These are phyloP conservation scores for Rasamsonia emersonii DNA, from an alignment of 2,329 filamentous ascomycete species.

Conservation along the genomic window DNA sequence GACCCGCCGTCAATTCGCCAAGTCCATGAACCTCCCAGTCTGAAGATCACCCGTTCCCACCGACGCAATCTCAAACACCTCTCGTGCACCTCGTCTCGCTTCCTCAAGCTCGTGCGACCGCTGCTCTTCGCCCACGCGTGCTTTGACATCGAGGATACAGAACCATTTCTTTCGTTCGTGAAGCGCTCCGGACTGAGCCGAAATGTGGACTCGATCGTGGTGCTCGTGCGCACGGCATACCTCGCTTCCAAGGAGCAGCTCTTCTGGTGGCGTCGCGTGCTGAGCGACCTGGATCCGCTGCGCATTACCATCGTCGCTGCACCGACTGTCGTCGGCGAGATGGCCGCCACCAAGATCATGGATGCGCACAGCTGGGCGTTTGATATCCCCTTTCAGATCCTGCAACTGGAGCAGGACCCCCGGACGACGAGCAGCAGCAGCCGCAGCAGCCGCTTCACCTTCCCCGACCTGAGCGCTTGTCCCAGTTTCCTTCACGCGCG, in stretches of 20 bases:
- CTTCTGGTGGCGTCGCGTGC: conserved; percentile 49
- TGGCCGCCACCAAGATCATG: conserved; percentile 51
- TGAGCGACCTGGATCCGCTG: conserved; percentile 45
- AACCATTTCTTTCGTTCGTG: conserved; percentile 33
- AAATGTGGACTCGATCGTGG: conserved; percentile 41
- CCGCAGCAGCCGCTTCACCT: conserved; percentile 14
- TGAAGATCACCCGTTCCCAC: conserved; percentile 31
- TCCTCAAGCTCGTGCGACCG: conserved; percentile 46
- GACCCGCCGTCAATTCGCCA: conserved; percentile 41
- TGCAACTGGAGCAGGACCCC: conserved; percentile 36
- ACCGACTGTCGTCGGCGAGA: conserved; percentile 52
- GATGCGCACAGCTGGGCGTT: conserved; percentile 56
- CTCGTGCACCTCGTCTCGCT: conserved; percentile 46
- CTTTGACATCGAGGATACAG: conserved; percentile 27
- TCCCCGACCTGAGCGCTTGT: conserved; percentile 16
- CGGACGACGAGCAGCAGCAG: conserved; percentile 3
- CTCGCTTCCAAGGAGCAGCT: conserved; percentile 24
- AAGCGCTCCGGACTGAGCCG: conserved; percentile 19
- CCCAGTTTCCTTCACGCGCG: conserved; percentile 47
- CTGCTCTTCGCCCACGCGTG: conserved; percentile 50
- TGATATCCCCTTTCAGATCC: conserved; percentile 52
- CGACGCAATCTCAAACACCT: conserved; percentile 45
- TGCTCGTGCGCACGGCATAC: conserved; percentile 34
- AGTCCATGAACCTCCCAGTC: conserved; percentile 44
- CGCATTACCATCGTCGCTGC: conserved; percentile 53